Conservation (phyloP, 257 asterid species). For the Nicotiana knightiana region DNA sequence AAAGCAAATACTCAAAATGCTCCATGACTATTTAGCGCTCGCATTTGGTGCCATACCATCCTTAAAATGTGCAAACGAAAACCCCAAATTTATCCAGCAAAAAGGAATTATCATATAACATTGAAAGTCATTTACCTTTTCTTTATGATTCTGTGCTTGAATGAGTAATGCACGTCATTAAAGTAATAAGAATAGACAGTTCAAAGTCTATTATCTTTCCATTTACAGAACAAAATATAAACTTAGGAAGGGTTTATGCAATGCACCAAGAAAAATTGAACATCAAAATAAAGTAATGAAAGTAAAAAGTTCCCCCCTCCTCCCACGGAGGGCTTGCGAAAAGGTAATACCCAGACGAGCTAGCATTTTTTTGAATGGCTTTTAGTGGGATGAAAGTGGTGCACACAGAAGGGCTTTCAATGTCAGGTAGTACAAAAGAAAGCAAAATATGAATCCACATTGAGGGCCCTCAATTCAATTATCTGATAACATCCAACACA, state of each 20-base stretch:
- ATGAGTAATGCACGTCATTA: background rate
- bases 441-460: background rate
- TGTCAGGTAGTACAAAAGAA: constrained; percentile 7
- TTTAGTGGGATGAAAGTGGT: constrained; percentile 11
- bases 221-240: background rate
- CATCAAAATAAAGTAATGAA: background rate
- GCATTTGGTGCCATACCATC: too few species aligned
- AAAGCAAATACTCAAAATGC: too few species aligned
- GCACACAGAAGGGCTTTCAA: background rate
- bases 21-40: too few species aligned
- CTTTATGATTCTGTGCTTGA: background rate
- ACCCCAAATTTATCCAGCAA: too few species aligned
- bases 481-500: background rate
- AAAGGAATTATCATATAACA: too few species aligned
- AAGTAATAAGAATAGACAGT: background rate
- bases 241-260: background rate
- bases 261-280: background rate
- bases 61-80: too few species aligned
- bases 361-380: background rate
- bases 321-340: background rate
- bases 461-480: background rate
- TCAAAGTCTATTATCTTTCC: background rate
- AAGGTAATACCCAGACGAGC: background rate
- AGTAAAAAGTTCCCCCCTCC: background rate
- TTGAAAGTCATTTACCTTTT: too few species aligned